Evolutionary conservation across 176 grass and related monocot genomes (phyloP).

Genomic region (Oryza australiensis): DNA sequence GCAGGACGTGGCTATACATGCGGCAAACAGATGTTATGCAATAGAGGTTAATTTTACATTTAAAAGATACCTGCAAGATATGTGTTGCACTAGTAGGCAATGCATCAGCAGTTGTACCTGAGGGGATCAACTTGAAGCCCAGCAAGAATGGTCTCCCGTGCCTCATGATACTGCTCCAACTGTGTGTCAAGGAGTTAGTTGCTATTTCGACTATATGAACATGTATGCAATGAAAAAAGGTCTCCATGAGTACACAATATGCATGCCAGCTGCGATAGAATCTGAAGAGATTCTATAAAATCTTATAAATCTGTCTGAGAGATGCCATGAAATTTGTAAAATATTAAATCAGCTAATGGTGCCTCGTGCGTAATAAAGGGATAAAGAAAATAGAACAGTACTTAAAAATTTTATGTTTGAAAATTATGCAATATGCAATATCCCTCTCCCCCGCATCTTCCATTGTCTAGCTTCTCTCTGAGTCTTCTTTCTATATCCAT

Average conservation of each 20-base stretch:
- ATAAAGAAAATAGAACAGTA: constrained; percentile 26
- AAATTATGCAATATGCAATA: neutral
- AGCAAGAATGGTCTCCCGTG: constrained; percentile 73
- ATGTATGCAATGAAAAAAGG: neutral
- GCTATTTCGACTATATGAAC: constrained; percentile 24
- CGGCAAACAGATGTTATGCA: constrained; percentile 34
- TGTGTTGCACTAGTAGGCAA: constrained; percentile 27
- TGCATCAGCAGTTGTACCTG: constrained; percentile 56
- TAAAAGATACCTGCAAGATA: constrained; percentile 24
- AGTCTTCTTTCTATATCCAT: neutral
- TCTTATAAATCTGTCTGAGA: neutral
- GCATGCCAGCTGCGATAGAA: neutral
- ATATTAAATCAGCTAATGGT: constrained; percentile 1
- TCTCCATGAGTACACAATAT: neutral
- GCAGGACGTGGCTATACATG: constrained; percentile 65
- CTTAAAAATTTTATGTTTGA: neutral
- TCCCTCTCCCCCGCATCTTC: neutral
- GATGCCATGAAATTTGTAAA: neutral
- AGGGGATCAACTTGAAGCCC: constrained; percentile 96
- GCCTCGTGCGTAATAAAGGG: neutral
- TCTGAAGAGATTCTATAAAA: neutral
- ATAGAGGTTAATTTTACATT: constrained; percentile 15
- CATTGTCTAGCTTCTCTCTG: neutral
- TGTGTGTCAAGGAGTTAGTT: constrained; percentile 35
- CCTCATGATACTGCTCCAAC: constrained; percentile 81